phyloP scores from a whole-genome alignment of 495 filamentous ascomycete species.

The Talaromyces stipitatus region DNA sequence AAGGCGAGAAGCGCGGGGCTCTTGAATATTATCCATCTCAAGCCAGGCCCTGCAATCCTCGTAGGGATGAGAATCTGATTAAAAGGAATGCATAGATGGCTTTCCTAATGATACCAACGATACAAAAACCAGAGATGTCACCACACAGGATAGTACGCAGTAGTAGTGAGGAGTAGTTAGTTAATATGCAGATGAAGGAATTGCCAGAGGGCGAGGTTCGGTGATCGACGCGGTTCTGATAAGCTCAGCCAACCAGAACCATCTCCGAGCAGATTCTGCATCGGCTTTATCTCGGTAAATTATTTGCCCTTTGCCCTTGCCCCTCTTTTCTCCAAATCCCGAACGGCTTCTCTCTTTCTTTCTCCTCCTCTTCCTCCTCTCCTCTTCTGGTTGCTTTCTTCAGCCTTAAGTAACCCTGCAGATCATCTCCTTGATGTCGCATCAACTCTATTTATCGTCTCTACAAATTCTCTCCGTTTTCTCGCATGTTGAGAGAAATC shows the following conservation, averaged over 20 bases:
- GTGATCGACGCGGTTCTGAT: neutral
- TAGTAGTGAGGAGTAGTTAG: neutral
- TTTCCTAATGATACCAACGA: too few relatives aligned
- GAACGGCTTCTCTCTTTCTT: neutral
- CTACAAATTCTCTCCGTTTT: neutral
- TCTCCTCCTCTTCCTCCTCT: too few relatives aligned
- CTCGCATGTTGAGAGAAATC: constrained; percentile 13
- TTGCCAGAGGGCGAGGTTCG: neutral
- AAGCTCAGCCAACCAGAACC: neutral
- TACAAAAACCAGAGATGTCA: too few relatives aligned
- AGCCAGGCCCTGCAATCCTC: neutral
- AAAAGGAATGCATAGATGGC: neutral
- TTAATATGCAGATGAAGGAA: neutral
- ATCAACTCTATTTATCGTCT: neutral
- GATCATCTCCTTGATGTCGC: too few relatives aligned
- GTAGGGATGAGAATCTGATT: neutral
- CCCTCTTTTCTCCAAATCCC: neutral
- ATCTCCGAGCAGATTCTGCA: neutral
- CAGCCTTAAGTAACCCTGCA: neutral
- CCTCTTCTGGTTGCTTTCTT: neutral
- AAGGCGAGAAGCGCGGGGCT: constrained; percentile 32
- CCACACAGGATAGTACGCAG: neutral
- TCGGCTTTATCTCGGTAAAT: neutral
- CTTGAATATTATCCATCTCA: neutral
- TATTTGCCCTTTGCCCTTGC: neutral